These are phyloP conservation scores for Brassica hybrid DNA, from an alignment of 441 rosid genomes.

Conservation along the genomic window DNA sequence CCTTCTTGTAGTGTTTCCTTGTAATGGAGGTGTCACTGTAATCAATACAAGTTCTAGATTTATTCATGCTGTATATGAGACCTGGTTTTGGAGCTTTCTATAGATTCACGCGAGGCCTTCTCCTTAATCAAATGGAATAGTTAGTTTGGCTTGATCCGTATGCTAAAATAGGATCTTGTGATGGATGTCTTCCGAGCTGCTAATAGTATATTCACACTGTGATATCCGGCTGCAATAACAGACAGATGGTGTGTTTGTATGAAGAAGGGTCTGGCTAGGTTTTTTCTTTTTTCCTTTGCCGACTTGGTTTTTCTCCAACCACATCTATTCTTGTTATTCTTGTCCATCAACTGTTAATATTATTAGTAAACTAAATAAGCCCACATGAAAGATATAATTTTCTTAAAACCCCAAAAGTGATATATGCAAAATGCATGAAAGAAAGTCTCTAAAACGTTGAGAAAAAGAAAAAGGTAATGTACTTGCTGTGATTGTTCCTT, in stretches of 20 bases:
- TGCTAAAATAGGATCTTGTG: not conserved
- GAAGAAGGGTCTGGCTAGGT: not conserved
- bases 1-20: not conserved
- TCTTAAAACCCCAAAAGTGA: not conserved
- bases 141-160: not conserved
- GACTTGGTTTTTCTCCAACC: not conserved
- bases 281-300: not conserved
- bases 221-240: not conserved
- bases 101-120: constrained; percentile 40
- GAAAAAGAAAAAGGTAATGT: not conserved
- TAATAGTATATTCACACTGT: not conserved
- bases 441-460: no score
- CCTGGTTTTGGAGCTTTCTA: constrained; percentile 59
- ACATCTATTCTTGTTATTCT: not conserved
- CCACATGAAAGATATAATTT: no score
- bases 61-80: constrained; percentile 50
- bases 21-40: not conserved
- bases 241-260: not conserved
- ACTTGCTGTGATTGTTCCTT: no score
- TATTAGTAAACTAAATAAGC: not conserved
- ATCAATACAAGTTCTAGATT: not conserved
- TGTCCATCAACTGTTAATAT: not conserved
- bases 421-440: not conserved
- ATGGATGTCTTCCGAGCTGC: not conserved
- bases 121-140: not conserved